Conservation (phyloP, 2,329 filamentous ascomycete species). For the Colletotrichum sp. region DNA sequence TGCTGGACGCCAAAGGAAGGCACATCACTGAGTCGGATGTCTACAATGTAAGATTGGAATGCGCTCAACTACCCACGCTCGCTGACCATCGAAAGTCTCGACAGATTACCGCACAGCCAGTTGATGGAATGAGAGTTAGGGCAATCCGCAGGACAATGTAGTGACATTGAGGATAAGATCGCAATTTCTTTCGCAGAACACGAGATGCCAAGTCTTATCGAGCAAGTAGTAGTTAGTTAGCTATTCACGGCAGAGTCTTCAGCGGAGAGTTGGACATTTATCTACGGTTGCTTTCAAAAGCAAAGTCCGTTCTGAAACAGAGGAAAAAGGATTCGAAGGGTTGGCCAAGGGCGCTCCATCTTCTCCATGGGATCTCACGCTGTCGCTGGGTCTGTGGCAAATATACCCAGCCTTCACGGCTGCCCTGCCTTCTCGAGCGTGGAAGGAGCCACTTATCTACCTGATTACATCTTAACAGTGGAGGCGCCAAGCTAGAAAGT, state of each 20-base stretch:
- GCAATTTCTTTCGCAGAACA: too few species aligned
- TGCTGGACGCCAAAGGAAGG: slow-evolving; percentile 19
- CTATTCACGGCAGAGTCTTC: too few species aligned
- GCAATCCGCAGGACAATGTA: not conserved
- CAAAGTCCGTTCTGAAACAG: too few species aligned
- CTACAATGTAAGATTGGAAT: slow-evolving; percentile 15
- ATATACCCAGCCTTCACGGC: rapidly evolving
- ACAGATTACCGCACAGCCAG: slow-evolving; percentile 18
- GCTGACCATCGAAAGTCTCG: not conserved
- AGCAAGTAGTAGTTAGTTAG: too few species aligned
- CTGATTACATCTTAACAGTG: not conserved
- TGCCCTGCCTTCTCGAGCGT: not conserved
- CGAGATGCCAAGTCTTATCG: too few species aligned
- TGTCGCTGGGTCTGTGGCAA: not conserved
- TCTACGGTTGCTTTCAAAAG: not conserved
- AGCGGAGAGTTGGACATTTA: not conserved
- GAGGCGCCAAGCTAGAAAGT: not conserved
- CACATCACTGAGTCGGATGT: slow-evolving; percentile 14
- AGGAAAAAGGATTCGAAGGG: not conserved
- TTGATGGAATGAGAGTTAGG: slow-evolving; percentile 17
- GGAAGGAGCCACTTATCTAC: not conserved
- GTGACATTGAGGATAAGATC: not conserved
- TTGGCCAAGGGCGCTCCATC: not conserved
- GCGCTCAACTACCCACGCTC: not conserved
- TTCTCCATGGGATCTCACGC: not conserved